Percentiles rank a stretch among this genome's conserved stretches.
phyloP scores from a whole-genome alignment of 1,284 basidiomycete genomes.

The Hemileia vastatrix region DNA sequence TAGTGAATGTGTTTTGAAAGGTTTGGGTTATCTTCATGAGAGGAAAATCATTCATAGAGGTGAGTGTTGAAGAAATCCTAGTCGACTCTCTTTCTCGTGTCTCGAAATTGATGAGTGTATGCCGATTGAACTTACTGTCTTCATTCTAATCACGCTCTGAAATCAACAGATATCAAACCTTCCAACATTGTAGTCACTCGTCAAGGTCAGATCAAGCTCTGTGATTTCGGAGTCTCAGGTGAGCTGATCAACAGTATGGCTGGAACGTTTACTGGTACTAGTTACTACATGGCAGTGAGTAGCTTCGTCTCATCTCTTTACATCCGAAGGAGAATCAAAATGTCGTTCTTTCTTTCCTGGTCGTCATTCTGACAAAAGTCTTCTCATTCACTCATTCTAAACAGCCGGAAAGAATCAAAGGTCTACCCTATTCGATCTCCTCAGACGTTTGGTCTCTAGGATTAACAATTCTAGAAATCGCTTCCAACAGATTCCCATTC shows the following conservation, averaged over 20 bases:
- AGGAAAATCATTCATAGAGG: slow-evolving; percentile 80
- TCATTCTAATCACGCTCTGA: neutral
- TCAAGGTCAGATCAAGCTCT: slow-evolving; percentile 78
- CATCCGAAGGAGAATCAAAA: no score
- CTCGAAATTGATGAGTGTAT: neutral
- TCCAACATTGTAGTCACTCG: slow-evolving; percentile 82
- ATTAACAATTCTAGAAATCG: slow-evolving; percentile 81
- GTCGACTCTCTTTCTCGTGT: slow-evolving; percentile 21
- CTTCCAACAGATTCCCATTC: slow-evolving; percentile 90
- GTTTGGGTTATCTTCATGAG: slow-evolving; percentile 81
- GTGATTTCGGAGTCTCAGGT: slow-evolving; percentile 96
- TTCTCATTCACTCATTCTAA: slow-evolving; percentile 25
- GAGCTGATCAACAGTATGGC: slow-evolving; percentile 83
- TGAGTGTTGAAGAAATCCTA: slow-evolving; percentile 23
- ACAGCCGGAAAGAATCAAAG: slow-evolving; percentile 84
- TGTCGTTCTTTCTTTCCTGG: slow-evolving; percentile 6
- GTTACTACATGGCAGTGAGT: slow-evolving; percentile 92
- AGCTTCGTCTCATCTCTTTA: slow-evolving; percentile 25
- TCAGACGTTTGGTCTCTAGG: slow-evolving; percentile 97
- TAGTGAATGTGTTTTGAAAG: slow-evolving; percentile 78
- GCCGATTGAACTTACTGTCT: neutral
- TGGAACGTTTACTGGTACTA: slow-evolving; percentile 90
- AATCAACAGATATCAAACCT: slow-evolving; percentile 72
- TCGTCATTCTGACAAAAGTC: slow-evolving; percentile 2
- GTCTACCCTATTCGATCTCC: slow-evolving; percentile 77